Evolutionary conservation across 345 rosid genomes (phyloP), one percentile per base, ranked within the genome.

Genomic region (Sapria himalayana): DNA sequence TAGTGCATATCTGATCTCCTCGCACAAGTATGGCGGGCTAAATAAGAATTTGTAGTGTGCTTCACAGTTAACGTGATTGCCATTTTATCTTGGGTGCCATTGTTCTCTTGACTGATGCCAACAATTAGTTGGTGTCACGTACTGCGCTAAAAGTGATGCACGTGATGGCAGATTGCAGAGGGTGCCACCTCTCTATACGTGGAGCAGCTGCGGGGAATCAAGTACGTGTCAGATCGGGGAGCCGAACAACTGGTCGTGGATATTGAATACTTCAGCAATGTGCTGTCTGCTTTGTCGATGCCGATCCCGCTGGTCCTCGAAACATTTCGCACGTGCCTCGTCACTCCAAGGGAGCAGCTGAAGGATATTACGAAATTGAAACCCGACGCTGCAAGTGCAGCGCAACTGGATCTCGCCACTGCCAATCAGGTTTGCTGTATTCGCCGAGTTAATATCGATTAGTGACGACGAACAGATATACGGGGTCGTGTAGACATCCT

Each of bases 111-210:
- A n/a, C n/a, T n/a, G n/a, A n/a, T n/a, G n/a, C n/a, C n/a, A n/a
- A n/a, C n/a, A n/a, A n/a, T n/a, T n/a, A n/a, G n/a, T n/a, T n/a
- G n/a, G n/a, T n/a, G n/a, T n/a, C n/a, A n/a, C n/a, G n/a, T n/a
- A n/a, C n/a, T n/a, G n/a, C n/a, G n/a, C n/a, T n/a, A n/a, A n/a
- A n/a, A n/a, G n/a, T n/a, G n/a, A n/a, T n/a, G n/a, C n/a, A n/a
- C n/a, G n/a, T n/a, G n/a, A n/a, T n/a, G n/a, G n/a, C n/a, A 81
- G 97, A 91, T 89, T 54, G 98, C 93, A 1, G 98, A 89, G 57
- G 93, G 98, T 9, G 91, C 98, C 37, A 74, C 85, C 2, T 82
- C 85, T 8, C 71, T 79, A 43, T 89, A 82, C 71, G 64, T 76
- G 73, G 98, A 89, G 62, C 98, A 89, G 62, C 51, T 89, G 50